Conservation (phyloP, 108 stramenopile genomes). For the Fistulifera pelliculosa region DNA sequence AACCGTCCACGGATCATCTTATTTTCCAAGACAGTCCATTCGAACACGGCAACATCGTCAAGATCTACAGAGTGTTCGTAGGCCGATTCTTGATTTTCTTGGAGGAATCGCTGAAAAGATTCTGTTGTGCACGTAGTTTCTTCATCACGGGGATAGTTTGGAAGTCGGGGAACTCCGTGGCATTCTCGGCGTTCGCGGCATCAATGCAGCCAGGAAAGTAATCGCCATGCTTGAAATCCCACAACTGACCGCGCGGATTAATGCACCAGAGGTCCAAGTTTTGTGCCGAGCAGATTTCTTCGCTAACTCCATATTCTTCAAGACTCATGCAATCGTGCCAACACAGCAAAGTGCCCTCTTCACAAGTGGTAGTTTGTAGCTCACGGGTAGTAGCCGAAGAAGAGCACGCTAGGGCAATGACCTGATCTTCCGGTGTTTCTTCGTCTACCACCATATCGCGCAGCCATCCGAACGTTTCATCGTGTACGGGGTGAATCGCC, state of each 20-base stretch:
- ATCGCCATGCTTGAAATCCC: conserved; percentile 23
- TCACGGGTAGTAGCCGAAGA: conserved; percentile 23
- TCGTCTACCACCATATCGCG: conserved; percentile 34
- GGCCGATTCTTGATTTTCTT: background rate
- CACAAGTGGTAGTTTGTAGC: conserved; percentile 33
- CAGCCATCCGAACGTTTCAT: conserved; percentile 46
- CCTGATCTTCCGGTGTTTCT: background rate
- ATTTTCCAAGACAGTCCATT: background rate
- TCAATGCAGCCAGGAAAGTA: conserved; percentile 13
- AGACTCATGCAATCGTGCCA: conserved; percentile 72
- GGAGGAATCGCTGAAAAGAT: background rate
- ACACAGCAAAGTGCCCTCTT: conserved; percentile 49
- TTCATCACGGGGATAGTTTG: conserved; percentile 1
- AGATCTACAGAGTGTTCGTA: background rate
- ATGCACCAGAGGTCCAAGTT: conserved; percentile 47
- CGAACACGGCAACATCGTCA: background rate
- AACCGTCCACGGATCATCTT: conserved; percentile 3
- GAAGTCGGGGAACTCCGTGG: background rate
- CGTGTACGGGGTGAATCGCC: conserved; percentile 34
- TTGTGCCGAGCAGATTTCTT: conserved; percentile 39
- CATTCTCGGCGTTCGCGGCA: background rate
- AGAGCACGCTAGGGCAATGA: conserved; percentile 32
- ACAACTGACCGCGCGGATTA: conserved; percentile 42
- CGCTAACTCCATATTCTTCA: conserved; percentile 29
- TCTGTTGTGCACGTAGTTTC: background rate